A percentile compares a stretch with the other conserved stretches of the same genome.
These are phyloP conservation scores for Pythium graminicola DNA, from an alignment of 352 stramenopile genomes.

Conservation along the genomic window DNA sequence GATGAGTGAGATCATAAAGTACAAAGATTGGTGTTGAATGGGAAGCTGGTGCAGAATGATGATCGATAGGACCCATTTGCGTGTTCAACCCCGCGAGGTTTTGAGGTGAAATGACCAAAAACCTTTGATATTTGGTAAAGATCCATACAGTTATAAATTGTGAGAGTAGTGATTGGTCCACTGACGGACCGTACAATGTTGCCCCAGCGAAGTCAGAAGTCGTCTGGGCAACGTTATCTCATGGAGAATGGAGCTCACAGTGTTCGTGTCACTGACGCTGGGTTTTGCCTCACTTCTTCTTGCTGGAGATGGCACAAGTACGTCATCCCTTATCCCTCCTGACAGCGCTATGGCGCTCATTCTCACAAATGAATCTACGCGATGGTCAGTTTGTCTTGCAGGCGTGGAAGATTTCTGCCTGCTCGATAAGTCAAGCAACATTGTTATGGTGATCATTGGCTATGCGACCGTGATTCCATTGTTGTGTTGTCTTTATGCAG, in stretches of 20 bases:
- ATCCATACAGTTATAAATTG: slow-evolving; percentile 3
- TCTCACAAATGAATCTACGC: not conserved
- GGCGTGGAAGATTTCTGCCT: slow-evolving; percentile 33
- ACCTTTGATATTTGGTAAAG: slow-evolving; percentile 9
- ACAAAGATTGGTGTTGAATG: too few species aligned
- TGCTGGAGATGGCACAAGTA: slow-evolving; percentile 36
- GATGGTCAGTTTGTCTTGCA: slow-evolving; percentile 27
- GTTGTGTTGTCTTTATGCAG: slow-evolving; percentile 28
- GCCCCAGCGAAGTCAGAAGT: not conserved
- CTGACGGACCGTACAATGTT: too few species aligned
- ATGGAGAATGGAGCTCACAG: slow-evolving; percentile 55
- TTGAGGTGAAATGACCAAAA: slow-evolving; percentile 2
- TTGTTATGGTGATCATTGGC: slow-evolving; percentile 57
- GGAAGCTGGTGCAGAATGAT: slow-evolving; percentile 4
- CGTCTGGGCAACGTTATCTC: not conserved
- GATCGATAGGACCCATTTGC: not conserved
- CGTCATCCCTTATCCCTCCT: slow-evolving; percentile 1
- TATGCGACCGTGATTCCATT: slow-evolving; percentile 41
- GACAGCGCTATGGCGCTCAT: not conserved
- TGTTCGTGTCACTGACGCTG: slow-evolving; percentile 45
- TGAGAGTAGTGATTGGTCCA: too few species aligned
- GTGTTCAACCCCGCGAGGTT: slow-evolving; percentile 2
- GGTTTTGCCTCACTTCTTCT: slow-evolving; percentile 38
- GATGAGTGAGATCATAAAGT: too few species aligned
- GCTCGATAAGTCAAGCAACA: slow-evolving; percentile 37